These are phyloP conservation scores for Hortaea sp. DNA, from an alignment of 2,329 filamentous ascomycete genomes.

Conservation along the genomic window DNA sequence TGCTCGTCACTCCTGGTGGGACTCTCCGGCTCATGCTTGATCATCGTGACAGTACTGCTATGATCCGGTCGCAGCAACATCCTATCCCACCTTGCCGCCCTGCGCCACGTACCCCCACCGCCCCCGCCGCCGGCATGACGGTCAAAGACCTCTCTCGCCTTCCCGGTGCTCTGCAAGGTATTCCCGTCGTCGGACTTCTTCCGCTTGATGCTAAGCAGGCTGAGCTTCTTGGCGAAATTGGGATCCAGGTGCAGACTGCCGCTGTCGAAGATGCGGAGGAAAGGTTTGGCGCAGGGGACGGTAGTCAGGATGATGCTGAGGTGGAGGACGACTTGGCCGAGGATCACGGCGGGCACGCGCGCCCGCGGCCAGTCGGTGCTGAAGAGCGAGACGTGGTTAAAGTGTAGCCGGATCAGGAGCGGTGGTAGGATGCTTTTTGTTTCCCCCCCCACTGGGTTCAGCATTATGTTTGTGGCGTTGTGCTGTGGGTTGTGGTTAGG, in stretches of 20 bases:
- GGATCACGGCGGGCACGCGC: slow-evolving; percentile 11
- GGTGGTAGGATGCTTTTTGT: slow-evolving; percentile 11
- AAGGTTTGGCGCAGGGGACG: slow-evolving; percentile 21
- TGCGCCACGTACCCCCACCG: no score
- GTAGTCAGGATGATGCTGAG: slow-evolving; percentile 20
- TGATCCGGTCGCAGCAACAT: background rate
- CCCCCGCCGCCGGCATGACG: no score
- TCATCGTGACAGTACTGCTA: background rate
- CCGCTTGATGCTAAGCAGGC: no score
- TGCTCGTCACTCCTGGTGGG: background rate
- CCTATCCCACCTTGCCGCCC: background rate
- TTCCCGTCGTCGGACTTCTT: no score
- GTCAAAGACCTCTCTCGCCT: no score
- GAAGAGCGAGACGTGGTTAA: slow-evolving; percentile 6
- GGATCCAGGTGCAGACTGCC: slow-evolving; percentile 2
- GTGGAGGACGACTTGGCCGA: slow-evolving; percentile 17
- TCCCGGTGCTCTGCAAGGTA: no score
- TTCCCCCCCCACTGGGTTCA: background rate
- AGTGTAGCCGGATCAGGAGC: slow-evolving; percentile 9
- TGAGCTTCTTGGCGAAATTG: background rate
- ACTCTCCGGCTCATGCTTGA: slow-evolving; percentile 1
- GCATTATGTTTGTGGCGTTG: background rate
- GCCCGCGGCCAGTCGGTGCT: slow-evolving; percentile 9
- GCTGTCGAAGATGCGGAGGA: slow-evolving; percentile 13
- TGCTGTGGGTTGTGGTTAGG: background rate